Conservation (phyloP, 495 filamentous ascomycete genomes). For the Bacidia rubella region DNA sequence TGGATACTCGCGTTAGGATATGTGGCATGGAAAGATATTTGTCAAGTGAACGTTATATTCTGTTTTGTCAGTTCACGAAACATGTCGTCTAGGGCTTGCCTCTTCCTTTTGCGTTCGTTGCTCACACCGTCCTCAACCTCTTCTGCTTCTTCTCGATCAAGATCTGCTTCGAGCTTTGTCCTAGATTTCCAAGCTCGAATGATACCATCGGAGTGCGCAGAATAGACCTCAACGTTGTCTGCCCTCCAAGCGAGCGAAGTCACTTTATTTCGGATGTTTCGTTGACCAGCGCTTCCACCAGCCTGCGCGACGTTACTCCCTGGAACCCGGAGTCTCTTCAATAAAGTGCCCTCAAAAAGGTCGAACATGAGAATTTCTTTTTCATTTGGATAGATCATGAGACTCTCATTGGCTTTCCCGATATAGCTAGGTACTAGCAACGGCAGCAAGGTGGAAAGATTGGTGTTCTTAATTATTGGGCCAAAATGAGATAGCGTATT, state of each 20-base stretch:
- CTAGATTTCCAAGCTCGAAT: constrained; percentile 41
- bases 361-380: constrained; percentile 60
- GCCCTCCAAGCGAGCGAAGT: constrained; percentile 60
- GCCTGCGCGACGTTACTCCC: constrained; percentile 34
- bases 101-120: constrained; percentile 36
- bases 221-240: constrained; percentile 38
- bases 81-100: constrained; percentile 36
- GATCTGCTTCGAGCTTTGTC: constrained; percentile 40
- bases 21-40: no score
- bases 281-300: constrained; percentile 23
- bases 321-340: constrained; percentile 53
- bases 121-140: constrained; percentile 24
- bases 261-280: constrained; percentile 42
- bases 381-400: constrained; percentile 66
- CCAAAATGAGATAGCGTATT: constrained; percentile 80
- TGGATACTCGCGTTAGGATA: no score
- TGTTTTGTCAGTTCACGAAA: constrained; percentile 23
- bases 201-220: constrained; percentile 39
- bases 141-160: constrained; percentile 30
- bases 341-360: constrained; percentile 55
- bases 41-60: constrained; percentile 24
- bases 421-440: constrained; percentile 43
- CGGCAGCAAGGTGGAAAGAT: constrained; percentile 49
- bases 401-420: constrained; percentile 38
- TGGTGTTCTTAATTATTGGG: constrained; percentile 56